Evolutionary conservation across 495 filamentous ascomycete species (phyloP).

Genomic region (Penicillium canariense): DNA sequence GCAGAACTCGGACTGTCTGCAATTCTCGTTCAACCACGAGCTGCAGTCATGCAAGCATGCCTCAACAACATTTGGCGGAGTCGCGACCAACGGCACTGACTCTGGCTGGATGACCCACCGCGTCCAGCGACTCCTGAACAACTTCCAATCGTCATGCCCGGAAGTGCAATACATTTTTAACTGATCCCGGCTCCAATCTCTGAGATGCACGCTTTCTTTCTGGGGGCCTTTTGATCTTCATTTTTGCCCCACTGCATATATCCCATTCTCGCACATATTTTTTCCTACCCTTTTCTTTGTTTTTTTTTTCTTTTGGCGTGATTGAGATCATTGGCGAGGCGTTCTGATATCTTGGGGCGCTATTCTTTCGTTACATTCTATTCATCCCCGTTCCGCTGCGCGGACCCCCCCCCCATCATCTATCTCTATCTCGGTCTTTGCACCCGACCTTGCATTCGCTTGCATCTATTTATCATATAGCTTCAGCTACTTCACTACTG

Average conservation of each 20-base stretch:
- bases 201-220: slow-evolving; percentile 3
- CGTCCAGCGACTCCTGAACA: slow-evolving; percentile 25
- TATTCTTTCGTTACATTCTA: slow-evolving; percentile 1
- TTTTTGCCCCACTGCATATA: neutral
- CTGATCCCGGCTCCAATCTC: neutral
- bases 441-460: neutral
- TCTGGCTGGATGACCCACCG: slow-evolving; percentile 35
- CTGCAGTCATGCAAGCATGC: slow-evolving; percentile 32
- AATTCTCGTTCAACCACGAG: slow-evolving; percentile 37
- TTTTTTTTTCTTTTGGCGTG: neutral
- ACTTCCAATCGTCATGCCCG: slow-evolving; percentile 28
- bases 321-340: slow-evolving; percentile 18
- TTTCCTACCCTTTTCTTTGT: neutral
- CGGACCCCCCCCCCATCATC: too few species aligned
- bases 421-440: neutral
- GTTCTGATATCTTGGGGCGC: slow-evolving; percentile 19
- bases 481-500: neutral
- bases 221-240: neutral
- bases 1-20: slow-evolving; percentile 39
- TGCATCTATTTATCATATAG: neutral
- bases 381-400: slow-evolving; percentile 11
- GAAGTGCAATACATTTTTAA: slow-evolving; percentile 28
- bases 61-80: slow-evolving; percentile 29
- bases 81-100: slow-evolving; percentile 20
- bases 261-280: slow-evolving; percentile 14